Percentiles rank a stretch among this genome's conserved stretches.
Evolutionary conservation across 306 rosid genomes (phyloP).

Genomic region (Benincasa hispida): DNA sequence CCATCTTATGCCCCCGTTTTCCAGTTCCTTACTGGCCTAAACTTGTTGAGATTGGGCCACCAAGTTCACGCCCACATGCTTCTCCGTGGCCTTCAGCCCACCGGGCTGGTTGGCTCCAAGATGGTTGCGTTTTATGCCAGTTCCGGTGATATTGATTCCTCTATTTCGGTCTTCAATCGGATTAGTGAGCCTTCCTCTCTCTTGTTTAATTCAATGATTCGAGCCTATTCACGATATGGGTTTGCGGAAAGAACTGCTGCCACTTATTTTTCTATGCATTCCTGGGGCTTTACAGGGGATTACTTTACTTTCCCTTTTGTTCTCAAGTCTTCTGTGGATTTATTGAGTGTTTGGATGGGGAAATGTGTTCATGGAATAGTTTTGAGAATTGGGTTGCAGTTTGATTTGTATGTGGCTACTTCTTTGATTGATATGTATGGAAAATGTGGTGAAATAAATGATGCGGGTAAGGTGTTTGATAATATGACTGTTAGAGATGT

Average conservation of each 20-base stretch:
- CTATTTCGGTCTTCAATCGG: neutral
- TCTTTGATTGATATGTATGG: slow-evolving; percentile 50
- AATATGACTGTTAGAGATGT: slow-evolving; percentile 43
- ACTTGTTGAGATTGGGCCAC: neutral
- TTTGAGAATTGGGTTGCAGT: slow-evolving; percentile 38
- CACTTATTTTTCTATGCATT: neutral
- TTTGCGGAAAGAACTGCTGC: slow-evolving; percentile 3
- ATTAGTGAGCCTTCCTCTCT: neutral
- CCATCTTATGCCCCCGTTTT: neutral
- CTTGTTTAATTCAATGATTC: slow-evolving; percentile 7
- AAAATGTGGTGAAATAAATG: slow-evolving; percentile 35
- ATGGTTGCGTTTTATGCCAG: slow-evolving; percentile 6
- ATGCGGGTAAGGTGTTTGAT: slow-evolving; percentile 46
- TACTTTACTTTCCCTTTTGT: slow-evolving; percentile 65
- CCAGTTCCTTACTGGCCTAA: slow-evolving; percentile 5
- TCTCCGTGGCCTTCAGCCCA: neutral
- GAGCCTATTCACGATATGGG: slow-evolving; percentile 3
- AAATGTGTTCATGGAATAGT: slow-evolving; percentile 52
- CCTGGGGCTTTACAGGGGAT: slow-evolving; percentile 8
- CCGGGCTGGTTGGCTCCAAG: neutral
- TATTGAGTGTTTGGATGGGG: slow-evolving; percentile 30
- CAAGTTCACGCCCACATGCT: slow-evolving; percentile 5
- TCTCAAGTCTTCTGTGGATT: slow-evolving; percentile 45
- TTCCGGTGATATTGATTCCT: neutral
- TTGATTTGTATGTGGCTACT: slow-evolving; percentile 35